Conservation (phyloP, 1,284 basidiomycete genomes). For the Ustilago trichophora region DNA sequence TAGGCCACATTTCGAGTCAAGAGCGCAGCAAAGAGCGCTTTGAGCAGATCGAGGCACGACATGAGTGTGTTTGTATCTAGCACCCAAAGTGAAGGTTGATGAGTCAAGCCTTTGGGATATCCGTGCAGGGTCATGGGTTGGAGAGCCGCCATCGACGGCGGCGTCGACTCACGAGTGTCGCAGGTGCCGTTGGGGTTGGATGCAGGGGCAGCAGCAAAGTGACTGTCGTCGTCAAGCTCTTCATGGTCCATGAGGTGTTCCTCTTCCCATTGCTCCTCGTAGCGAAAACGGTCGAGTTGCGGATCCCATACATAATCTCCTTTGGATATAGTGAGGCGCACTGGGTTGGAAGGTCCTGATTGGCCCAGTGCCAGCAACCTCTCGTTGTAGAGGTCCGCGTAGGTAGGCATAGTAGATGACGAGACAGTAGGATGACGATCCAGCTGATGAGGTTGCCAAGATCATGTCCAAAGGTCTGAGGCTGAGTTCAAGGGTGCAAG, state of each 20-base stretch:
- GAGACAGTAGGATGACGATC: background rate
- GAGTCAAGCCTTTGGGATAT: too few relatives aligned
- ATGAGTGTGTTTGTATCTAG: conserved; percentile 49
- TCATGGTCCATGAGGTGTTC: conserved; percentile 50
- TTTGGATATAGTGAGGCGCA: conserved; percentile 45
- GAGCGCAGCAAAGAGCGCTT: conserved; percentile 42
- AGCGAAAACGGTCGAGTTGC: conserved; percentile 8
- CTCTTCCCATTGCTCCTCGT: conserved; percentile 46
- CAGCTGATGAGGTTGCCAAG: too few relatives aligned
- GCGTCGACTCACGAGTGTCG: conserved; percentile 11
- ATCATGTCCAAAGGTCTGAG: too few relatives aligned
- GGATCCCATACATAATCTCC: conserved; percentile 43
- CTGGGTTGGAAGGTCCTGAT: conserved; percentile 28
- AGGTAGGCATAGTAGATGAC: conserved; percentile 35
- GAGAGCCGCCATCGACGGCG: conserved; percentile 7
- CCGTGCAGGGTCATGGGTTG: conserved; percentile 5
- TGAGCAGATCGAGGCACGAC: conserved; percentile 40
- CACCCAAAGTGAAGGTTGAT: conserved; percentile 36
- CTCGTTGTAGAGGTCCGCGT: conserved; percentile 46
- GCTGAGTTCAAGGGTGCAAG: too few relatives aligned
- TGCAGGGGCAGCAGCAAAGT: background rate
- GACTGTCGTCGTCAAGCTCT: conserved; percentile 4
- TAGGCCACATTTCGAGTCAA: conserved; percentile 31
- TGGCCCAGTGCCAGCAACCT: conserved; percentile 21
- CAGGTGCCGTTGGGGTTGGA: background rate